Percentiles rank a stretch among this genome's conserved stretches.
Evolutionary conservation across 495 filamentous ascomycete species (phyloP).

Genomic region (Xylaria castorea): DNA sequence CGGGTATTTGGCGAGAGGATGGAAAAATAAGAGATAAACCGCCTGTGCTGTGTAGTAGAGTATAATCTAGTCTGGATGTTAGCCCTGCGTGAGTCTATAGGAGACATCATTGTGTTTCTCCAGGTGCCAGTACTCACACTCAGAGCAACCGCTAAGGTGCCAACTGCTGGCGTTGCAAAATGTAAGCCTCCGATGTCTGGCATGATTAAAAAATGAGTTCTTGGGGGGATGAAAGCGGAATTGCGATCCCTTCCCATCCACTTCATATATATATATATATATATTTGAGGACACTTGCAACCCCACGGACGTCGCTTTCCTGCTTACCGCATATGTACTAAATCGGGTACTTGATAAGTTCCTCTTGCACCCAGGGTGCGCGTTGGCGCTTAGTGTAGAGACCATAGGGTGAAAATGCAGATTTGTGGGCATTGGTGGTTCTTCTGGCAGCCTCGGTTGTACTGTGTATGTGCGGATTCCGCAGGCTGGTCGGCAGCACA

Average conservation of each 20-base stretch:
- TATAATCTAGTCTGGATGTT: not conserved
- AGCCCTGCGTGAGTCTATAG: not conserved
- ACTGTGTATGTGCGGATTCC: not conserved
- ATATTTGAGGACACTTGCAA: not conserved
- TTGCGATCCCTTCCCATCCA: not conserved
- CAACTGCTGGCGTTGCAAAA: constrained; percentile 1
- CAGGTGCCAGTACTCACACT: not conserved
- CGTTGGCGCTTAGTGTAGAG: not conserved
- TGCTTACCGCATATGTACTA: not conserved
- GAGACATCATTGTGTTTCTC: not conserved
- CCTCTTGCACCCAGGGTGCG: not conserved
- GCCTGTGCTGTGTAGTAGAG: constrained; percentile 6
- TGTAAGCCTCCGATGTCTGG: constrained; percentile 1
- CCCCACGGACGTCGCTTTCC: not conserved
- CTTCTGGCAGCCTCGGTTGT: not conserved
- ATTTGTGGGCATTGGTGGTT: constrained; percentile 1
- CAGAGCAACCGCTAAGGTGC: not conserved
- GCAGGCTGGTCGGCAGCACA: not conserved
- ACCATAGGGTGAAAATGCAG: not conserved
- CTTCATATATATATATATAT: no score
- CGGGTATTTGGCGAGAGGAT: constrained; percentile 26
- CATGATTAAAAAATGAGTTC: not conserved
- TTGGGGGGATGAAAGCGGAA: not conserved
- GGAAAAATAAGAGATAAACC: constrained; percentile 22
- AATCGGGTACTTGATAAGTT: not conserved